These are phyloP conservation scores for Cystobasidium pallidum DNA, from an alignment of 1,284 basidiomycete species.

Conservation along the genomic window DNA sequence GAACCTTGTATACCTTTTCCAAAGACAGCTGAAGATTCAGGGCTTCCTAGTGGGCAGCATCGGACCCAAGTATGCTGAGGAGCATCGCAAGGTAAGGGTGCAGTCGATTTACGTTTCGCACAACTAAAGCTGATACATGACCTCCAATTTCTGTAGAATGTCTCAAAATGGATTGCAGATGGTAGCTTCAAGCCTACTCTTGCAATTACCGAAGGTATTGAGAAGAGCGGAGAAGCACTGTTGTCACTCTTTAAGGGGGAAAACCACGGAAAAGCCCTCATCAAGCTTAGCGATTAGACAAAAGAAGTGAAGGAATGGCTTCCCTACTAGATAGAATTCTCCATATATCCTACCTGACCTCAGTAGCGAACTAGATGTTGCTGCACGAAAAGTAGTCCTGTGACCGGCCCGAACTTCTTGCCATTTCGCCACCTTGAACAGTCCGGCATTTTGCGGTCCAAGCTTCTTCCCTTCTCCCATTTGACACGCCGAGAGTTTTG, in stretches of 20 bases:
- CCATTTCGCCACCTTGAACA: background rate
- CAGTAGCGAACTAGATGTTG: slow-evolving; percentile 5
- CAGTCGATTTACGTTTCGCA: background rate
- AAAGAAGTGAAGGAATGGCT: too few species aligned
- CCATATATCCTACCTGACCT: background rate
- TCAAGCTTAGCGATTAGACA: slow-evolving; percentile 43
- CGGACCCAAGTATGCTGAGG: slow-evolving; percentile 55
- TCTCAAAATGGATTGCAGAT: slow-evolving; percentile 63
- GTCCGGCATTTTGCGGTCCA: too few species aligned
- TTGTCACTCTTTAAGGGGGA: slow-evolving; percentile 47
- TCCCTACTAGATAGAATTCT: too few species aligned
- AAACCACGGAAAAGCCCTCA: slow-evolving; percentile 50
- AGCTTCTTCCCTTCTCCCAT: slow-evolving; percentile 1
- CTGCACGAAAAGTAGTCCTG: too few species aligned
- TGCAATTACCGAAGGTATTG: slow-evolving; percentile 49
- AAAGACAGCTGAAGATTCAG: slow-evolving; percentile 72
- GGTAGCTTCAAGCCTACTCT: slow-evolving; percentile 69
- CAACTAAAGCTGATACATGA: slow-evolving; percentile 40
- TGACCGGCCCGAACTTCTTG: background rate
- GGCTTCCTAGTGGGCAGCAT: slow-evolving; percentile 67
- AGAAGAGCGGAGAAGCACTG: slow-evolving; percentile 51
- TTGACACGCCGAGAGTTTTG: background rate
- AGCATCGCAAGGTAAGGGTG: slow-evolving; percentile 41
- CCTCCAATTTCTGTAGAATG: slow-evolving; percentile 51
- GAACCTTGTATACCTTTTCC: slow-evolving; percentile 65